Base-by-base conservation (phyloP, 2,329 filamentous ascomycete species). In the Zarea fungicola region DNA sequence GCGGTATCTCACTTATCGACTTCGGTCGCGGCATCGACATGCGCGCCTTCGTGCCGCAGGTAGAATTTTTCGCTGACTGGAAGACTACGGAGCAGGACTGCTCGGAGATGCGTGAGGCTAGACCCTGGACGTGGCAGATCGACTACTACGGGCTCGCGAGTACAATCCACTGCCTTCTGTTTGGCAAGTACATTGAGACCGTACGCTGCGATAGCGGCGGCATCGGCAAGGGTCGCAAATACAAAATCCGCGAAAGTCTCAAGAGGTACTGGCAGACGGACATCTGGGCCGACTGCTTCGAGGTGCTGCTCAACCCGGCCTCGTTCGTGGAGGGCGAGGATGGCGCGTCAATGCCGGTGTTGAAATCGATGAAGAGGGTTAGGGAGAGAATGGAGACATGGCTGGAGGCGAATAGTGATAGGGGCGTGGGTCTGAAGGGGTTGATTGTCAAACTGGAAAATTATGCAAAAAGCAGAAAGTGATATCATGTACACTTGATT, bases 181-280 rank as follows among this genome's bases (percentile, higher is more conserved):
- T 96, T 63, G 92, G 93, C 9, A 90, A 88, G 62, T 97, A 97
- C 68, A 93, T 99, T 59, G 89, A 96, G 63, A 95, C 89, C 1
- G 70, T 78, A 45, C 75, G 78, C 29, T 75, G 69, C 58, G 73
- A 78, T 57, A 65, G 72, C 23, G 77, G 75, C 14, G 76, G 75
- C 1, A 67, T 84, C 2, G 79, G 78, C n/a, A 74, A 74, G 4
- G 79, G 76, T 1, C 83, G 87, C 62, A 83, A 77, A 41, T 97
- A 96, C 70, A 81, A 78, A 54, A 83, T 96, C 56, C 80, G 85
- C 44, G 92, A 96, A 67, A 80, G 75, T 13, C 70, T 97, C 52
- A 99, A 99, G 73, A 72, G 93, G 37, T 99, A 99, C 69, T 99
- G 93, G 93, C 91, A 97, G 73, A 86, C 84, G 42, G 90, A 96